Conservation (phyloP, 2,329 filamentous ascomycete genomes). For the Myriosclerotinia curreyana region DNA sequence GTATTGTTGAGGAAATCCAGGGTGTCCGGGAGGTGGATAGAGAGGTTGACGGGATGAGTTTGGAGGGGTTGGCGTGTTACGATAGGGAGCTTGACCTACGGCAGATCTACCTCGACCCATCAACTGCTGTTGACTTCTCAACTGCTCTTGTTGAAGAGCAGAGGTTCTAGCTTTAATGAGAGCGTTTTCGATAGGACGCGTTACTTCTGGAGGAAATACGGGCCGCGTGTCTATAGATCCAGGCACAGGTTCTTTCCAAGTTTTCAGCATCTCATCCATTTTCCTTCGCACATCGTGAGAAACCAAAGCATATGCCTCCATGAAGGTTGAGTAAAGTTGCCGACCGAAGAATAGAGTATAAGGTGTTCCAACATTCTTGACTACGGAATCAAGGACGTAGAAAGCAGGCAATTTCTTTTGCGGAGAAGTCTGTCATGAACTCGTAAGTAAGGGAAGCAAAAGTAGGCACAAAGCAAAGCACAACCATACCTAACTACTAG, state of each 20-base stretch:
- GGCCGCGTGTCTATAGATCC: slow-evolving; percentile 90
- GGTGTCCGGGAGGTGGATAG: slow-evolving; percentile 40
- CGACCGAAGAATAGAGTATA: slow-evolving; percentile 94
- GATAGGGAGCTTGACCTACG: slow-evolving; percentile 58
- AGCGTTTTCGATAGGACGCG: slow-evolving; percentile 88
- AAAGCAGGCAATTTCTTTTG: slow-evolving; percentile 90
- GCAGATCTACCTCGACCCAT: slow-evolving; percentile 50
- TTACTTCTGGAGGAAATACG: slow-evolving; percentile 84
- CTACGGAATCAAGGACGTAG: slow-evolving; percentile 96
- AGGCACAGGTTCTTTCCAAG: slow-evolving; percentile 95
- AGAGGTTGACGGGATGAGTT: slow-evolving; percentile 43
- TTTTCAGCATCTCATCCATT: slow-evolving; percentile 96
- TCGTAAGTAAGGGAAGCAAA: slow-evolving; percentile 32
- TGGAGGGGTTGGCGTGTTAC: slow-evolving; percentile 73
- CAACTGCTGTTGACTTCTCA: slow-evolving; percentile 54
- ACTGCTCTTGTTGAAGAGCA: slow-evolving; percentile 57
- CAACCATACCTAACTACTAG: slow-evolving; percentile 26
- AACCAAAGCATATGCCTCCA: slow-evolving; percentile 92
- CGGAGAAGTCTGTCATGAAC: slow-evolving; percentile 66
- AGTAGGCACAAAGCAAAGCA: slow-evolving; percentile 31
- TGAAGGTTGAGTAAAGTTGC: slow-evolving; percentile 90
- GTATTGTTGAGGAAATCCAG: slow-evolving; percentile 40
- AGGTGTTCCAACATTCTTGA: slow-evolving; percentile 97
- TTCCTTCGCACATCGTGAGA: slow-evolving; percentile 79
- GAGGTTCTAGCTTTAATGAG: slow-evolving; percentile 73